A percentile compares a stretch with the other conserved stretches of the same genome.
phyloP scores from a whole-genome alignment of 1,139 yeast genomes.

The Scheffersomyces segobiensis region DNA sequence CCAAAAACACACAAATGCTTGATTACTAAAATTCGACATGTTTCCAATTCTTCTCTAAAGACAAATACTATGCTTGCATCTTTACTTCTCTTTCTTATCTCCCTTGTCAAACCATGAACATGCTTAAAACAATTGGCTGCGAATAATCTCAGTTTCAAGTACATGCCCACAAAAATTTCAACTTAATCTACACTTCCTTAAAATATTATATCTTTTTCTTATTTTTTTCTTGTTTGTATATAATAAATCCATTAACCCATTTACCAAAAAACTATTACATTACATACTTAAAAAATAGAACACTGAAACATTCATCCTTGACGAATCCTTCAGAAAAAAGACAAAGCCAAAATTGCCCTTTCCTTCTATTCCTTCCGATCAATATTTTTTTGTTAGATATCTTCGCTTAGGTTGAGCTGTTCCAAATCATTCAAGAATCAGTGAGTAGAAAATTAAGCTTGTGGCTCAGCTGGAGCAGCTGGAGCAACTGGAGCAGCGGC shows the following conservation, averaged over 20 bases:
- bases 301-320: conserved; percentile 4
- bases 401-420: background rate
- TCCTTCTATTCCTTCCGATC: background rate
- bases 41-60: no score
- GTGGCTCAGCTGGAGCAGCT: conserved; percentile 14
- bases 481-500: conserved; percentile 25
- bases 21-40: no score
- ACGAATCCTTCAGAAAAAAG: background rate
- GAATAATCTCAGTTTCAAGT: no score
- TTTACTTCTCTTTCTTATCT: no score
- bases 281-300: conserved; percentile 25
- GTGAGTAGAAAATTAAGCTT: conserved; percentile 8
- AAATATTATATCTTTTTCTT: conserved; percentile 18
- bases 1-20: no score
- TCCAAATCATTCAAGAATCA: background rate
- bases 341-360: background rate
- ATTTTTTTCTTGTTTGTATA: conserved; percentile 24
- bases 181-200: conserved; percentile 1
- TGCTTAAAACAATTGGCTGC: no score
- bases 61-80: no score
- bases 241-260: conserved; percentile 35
- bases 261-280: conserved; percentile 26
- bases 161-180: no score
- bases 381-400: background rate
- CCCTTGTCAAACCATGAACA: no score